Conservation (phyloP, 148 eudicot genomes). For the Cornus florida region DNA sequence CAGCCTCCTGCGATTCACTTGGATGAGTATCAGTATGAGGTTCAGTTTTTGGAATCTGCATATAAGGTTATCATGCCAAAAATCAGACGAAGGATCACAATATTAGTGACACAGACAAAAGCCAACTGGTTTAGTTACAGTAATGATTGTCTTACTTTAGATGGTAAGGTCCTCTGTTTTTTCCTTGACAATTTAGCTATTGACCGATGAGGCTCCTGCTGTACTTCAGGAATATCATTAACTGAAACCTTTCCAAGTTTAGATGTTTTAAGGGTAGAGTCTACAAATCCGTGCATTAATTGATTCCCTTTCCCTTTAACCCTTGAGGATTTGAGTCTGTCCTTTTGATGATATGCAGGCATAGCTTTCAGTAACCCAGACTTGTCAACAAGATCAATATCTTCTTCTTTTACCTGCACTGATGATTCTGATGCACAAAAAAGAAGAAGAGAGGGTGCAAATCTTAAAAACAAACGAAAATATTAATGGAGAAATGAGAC, state of each 20-base stretch:
- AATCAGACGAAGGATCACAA: constrained; percentile 13
- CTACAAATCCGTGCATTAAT: constrained; percentile 25
- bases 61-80: constrained; percentile 12
- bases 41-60: constrained; percentile 54
- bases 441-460: neutral
- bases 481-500: neutral
- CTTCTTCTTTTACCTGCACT: constrained; percentile 49
- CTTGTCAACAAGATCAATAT: constrained; percentile 42
- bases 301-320: constrained; percentile 50
- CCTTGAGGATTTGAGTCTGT: constrained; percentile 44
- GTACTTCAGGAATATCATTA: constrained; percentile 38
- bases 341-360: constrained; percentile 32
- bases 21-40: constrained; percentile 35
- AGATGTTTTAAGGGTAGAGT: constrained; percentile 41
- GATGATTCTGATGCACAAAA: constrained; percentile 38
- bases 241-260: constrained; percentile 52
- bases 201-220: constrained; percentile 37
- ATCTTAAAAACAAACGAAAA: neutral
- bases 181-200: constrained; percentile 32
- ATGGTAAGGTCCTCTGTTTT: constrained; percentile 50
- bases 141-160: constrained; percentile 49
- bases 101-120: constrained; percentile 1
- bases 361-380: constrained; percentile 40
- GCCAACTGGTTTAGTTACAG: neutral
- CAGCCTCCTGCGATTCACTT: constrained; percentile 48